Percentiles rank a stretch among this genome's conserved stretches.
phyloP scores from a whole-genome alignment of 208 protist genomes.

The Porcisia deanei region DNA sequence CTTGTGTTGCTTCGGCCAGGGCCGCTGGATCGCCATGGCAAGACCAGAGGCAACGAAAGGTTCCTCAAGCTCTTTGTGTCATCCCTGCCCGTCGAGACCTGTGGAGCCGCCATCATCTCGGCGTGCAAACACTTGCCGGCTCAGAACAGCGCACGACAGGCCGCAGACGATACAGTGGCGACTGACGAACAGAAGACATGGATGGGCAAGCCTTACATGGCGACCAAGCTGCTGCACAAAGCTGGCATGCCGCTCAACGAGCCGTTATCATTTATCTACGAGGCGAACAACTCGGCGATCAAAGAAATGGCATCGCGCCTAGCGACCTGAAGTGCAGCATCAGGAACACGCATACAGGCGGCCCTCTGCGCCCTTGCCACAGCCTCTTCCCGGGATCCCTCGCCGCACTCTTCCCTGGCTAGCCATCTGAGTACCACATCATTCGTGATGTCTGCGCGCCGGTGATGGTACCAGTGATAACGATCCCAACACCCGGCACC shows the following conservation, averaged over 20 bases:
- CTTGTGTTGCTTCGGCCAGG: conserved; percentile 63
- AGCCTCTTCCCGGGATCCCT: background rate
- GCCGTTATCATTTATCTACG: conserved; percentile 9
- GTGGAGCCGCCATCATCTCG: conserved; percentile 47
- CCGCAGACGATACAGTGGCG: background rate
- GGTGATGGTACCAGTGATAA: background rate
- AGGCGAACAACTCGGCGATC: conserved; percentile 17
- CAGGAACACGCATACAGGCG: background rate
- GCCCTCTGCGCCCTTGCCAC: background rate
- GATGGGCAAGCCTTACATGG: conserved; percentile 18
- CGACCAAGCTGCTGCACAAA: conserved; percentile 14
- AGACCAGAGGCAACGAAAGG: conserved; percentile 54
- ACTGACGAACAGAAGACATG: background rate
- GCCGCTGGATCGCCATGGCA: conserved; percentile 57
- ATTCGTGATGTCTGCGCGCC: background rate
- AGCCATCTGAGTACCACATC: background rate
- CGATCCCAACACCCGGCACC: background rate
- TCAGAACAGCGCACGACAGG: background rate
- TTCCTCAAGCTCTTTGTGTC: conserved; percentile 41
- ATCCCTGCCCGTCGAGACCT: conserved; percentile 52
- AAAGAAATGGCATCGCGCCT: conserved; percentile 15
- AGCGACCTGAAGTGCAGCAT: conserved; percentile 1
- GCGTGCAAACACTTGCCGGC: conserved; percentile 27
- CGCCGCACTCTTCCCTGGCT: background rate
- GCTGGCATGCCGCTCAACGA: conserved; percentile 6